phyloP scores from a whole-genome alignment of 2,329 filamentous ascomycete genomes.

The Penicillium sp. region DNA sequence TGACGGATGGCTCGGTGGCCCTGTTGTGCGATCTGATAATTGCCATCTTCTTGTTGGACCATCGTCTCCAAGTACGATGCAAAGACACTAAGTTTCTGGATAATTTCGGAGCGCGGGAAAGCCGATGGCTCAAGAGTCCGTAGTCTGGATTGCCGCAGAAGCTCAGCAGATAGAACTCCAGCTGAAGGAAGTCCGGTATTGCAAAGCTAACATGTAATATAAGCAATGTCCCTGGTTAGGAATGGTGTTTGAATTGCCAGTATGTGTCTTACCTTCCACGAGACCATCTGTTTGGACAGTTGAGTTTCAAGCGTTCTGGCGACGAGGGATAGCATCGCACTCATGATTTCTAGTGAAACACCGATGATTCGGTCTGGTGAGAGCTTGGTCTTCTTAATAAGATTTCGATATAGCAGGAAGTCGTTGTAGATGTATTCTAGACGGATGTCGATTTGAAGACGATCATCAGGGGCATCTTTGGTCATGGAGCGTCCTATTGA shows the following conservation, averaged over 20 bases:
- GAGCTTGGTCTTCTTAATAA: conserved; percentile 19
- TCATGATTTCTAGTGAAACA: conserved; percentile 25
- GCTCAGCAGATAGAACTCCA: conserved; percentile 29
- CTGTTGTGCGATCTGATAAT: conserved; percentile 27
- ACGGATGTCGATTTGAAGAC: conserved; percentile 15
- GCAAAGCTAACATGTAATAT: conserved; percentile 4
- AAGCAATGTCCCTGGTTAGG: not conserved
- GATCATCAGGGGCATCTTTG: conserved; percentile 5
- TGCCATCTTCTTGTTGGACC: conserved; percentile 21
- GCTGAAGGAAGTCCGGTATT: conserved; percentile 28
- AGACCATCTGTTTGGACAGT: conserved; percentile 6
- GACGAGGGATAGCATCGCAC: conserved; percentile 15
- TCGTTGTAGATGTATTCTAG: conserved; percentile 28
- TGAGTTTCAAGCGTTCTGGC: conserved; percentile 9
- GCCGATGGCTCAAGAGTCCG: not conserved
- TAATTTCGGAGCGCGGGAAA: conserved; percentile 28
- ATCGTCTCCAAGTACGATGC: conserved; percentile 24
- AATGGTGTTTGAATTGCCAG: not conserved
- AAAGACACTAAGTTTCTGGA: conserved; percentile 31
- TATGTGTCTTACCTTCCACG: conserved; percentile 18
- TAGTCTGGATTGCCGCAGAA: conserved; percentile 21
- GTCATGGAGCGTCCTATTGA: not conserved
- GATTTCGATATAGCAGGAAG: conserved; percentile 23
- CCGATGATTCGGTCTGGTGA: conserved; percentile 19
- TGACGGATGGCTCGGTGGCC: conserved; percentile 21